Evolutionary conservation across 805 yeast genomes (phyloP).

Genomic region (Ascoidea asiatica): DNA sequence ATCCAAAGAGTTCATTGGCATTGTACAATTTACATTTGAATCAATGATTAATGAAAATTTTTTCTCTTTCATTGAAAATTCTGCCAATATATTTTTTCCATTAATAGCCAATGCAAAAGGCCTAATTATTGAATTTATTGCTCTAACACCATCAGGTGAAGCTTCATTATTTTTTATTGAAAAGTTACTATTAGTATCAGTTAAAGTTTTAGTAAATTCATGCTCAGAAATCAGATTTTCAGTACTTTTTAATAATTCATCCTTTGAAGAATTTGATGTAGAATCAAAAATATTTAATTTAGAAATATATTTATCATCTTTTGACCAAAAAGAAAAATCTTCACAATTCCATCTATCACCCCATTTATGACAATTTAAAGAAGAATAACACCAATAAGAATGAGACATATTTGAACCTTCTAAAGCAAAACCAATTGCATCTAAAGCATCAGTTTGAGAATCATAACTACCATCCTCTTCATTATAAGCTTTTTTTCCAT

Average conservation of each 20-base stretch:
- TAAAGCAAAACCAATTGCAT: conserved; percentile 66
- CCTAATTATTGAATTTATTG: conserved; percentile 59
- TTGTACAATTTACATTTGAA: conserved; percentile 15
- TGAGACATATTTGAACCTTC: conserved; percentile 63
- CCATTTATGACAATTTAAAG: conserved; percentile 61
- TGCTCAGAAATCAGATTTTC: conserved; percentile 8
- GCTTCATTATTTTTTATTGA: neutral
- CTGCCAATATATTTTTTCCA: conserved; percentile 42
- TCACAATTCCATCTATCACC: conserved; percentile 94
- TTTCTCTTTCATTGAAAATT: conserved; percentile 40
- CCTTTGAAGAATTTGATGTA: neutral
- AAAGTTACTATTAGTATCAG: neutral
- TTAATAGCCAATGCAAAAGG: conserved; percentile 58
- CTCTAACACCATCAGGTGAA: conserved; percentile 50
- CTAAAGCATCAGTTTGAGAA: conserved; percentile 72
- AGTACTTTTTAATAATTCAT: conserved; percentile 10
- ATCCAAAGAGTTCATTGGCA: conserved; percentile 2
- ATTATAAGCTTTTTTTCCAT: conserved; percentile 54
- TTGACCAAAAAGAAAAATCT: conserved; percentile 80
- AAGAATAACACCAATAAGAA: conserved; percentile 79
- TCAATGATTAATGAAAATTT: conserved; percentile 35
- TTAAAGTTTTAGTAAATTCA: neutral
- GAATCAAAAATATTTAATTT: conserved; percentile 1
- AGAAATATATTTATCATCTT: conserved; percentile 32
- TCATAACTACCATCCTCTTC: conserved; percentile 41